Conservation (phyloP, 352 stramenopile genomes). For the Pythium plurisporium region DNA sequence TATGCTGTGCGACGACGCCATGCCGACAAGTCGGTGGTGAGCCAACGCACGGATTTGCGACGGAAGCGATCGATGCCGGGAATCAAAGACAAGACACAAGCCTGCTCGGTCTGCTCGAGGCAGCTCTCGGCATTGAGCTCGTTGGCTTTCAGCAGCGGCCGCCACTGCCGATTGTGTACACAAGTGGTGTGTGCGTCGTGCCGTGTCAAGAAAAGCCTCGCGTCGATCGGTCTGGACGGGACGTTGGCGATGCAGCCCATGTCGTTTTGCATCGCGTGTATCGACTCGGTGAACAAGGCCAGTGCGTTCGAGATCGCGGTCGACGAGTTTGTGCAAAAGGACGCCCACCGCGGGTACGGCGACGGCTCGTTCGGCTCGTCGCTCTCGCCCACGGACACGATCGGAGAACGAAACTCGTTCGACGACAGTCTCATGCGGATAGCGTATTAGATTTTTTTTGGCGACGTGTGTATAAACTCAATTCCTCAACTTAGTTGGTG, state of each 20-base stretch:
- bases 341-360: conserved; percentile 13
- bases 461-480: not conserved
- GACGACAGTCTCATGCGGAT: conserved; percentile 1
- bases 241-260: conserved; percentile 1
- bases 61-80: not conserved
- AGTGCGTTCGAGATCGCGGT: conserved; percentile 16
- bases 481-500: not conserved
- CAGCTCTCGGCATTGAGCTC: not conserved
- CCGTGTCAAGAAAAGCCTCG: conserved; percentile 17
- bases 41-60: not conserved
- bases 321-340: conserved; percentile 16
- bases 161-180: conserved; percentile 13
- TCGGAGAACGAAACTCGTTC: not conserved
- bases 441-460: not conserved
- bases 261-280: conserved; percentile 12
- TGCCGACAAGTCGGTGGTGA: not conserved
- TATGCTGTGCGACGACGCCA: conserved; percentile 12
- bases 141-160: not conserved
- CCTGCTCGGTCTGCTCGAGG: conserved; percentile 7
- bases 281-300: not conserved
- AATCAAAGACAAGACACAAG: not conserved
- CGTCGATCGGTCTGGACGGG: conserved; percentile 6
- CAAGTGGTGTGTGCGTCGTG: conserved; percentile 9
- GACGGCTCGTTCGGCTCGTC: conserved; percentile 3
- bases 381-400: not conserved